A percentile compares a stretch with the other conserved stretches of the same genome.
Evolutionary conservation across 2,329 filamentous ascomycete genomes (phyloP).

Genomic region (Chalara sp.): DNA sequence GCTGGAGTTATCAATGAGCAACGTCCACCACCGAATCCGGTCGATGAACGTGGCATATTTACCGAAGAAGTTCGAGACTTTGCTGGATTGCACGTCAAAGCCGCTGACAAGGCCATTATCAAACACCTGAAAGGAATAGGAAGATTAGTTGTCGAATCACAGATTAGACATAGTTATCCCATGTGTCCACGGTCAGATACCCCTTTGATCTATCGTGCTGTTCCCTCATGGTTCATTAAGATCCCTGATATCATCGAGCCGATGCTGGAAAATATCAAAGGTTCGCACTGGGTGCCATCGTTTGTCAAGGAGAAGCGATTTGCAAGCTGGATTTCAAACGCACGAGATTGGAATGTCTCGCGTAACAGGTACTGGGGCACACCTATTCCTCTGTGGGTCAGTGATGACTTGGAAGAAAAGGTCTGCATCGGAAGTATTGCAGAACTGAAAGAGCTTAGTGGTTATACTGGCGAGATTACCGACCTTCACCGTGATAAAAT

Average conservation of each 20-base stretch:
- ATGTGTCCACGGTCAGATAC: conserved; percentile 96
- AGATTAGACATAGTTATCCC: conserved; percentile 85
- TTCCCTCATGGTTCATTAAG: conserved; percentile 92
- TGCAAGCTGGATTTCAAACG: conserved; percentile 83
- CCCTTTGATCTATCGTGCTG: conserved; percentile 84
- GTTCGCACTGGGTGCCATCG: conserved; percentile 84
- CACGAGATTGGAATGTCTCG: conserved; percentile 92
- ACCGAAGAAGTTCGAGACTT: conserved; percentile 74
- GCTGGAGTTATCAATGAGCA: conserved; percentile 71
- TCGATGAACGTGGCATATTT: conserved; percentile 79
- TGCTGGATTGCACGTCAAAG: conserved; percentile 81
- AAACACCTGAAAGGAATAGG: conserved; percentile 75
- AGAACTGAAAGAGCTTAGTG: conserved; percentile 79
- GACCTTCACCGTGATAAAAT: conserved; percentile 92
- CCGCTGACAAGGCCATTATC: conserved; percentile 87
- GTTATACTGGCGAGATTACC: conserved; percentile 73
- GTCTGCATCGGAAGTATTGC: conserved; percentile 80
- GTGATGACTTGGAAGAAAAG: conserved; percentile 79
- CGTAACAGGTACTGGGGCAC: conserved; percentile 95
- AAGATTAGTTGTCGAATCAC: conserved; percentile 75
- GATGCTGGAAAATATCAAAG: conserved; percentile 86
- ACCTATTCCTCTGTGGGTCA: conserved; percentile 86
- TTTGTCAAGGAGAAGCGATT: conserved; percentile 91
- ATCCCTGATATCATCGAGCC: conserved; percentile 76
- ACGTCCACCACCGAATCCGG: conserved; percentile 78